Base-by-base conservation (phyloP, 768 basidiomycete species). In the Suillus bovinus region DNA sequence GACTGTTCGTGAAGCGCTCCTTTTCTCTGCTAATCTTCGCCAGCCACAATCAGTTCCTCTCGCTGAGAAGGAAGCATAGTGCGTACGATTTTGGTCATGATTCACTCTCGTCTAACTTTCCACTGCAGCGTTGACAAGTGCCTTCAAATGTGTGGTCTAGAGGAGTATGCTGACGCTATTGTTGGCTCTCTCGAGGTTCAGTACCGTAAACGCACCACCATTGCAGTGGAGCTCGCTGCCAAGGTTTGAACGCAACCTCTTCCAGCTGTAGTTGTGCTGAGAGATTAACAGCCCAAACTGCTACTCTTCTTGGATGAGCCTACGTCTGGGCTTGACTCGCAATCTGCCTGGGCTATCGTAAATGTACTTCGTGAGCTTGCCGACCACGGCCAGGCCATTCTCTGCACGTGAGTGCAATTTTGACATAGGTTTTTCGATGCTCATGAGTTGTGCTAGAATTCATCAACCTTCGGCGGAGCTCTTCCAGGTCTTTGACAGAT, bases 301-400 rank as follows among this genome's bases (percentile, higher is more conserved):
- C 78, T 96, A 0, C 81, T 95, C 16, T 95, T 96, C 80, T 76
- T 94, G 41, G 94, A 95, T 70, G 93, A 96, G 72, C 94, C 94
- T 0, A 96, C 94, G 0, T 88, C 91, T n/a, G 93, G 93, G 33
- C 79, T 95, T 16, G 92, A 94, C 71, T 93, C 91, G 2, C 91
- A 93, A 73, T 90, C 87, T 59, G 92, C 93, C 2, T 92, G 91
- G 91, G 87, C 87, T 4, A 92, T 94, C 63, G 78, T 92, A 56
- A 75, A 80, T 1, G 91, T 95, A 77, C 77, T 95, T 53, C 81
- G 87, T 10, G 82, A 86, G 53, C 84, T 95, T 38, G 91, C 93
- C 13, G 83, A 89, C 63, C 84, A 83, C 62, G 94, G 94, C 0
- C 93, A 94, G 70, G 89, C 92, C 31, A 94, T 96, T 68, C 78